Evolutionary conservation across 2,329 filamentous ascomycete species (phyloP), one percentile per base, ranked within the genome.

Genomic region (Aspergillus ruber): DNA sequence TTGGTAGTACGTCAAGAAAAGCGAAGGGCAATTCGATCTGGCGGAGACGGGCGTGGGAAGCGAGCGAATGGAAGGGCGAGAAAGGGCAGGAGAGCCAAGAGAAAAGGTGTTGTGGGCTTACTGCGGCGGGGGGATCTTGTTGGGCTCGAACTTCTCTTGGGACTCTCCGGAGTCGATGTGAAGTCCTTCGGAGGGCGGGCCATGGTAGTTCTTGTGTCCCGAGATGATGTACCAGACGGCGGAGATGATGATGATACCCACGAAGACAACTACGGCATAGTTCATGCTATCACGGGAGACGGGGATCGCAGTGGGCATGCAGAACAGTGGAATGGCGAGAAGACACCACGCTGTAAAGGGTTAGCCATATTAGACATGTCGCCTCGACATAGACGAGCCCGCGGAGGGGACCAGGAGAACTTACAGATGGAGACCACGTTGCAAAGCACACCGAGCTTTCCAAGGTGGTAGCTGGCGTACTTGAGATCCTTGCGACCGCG

Each of bases 251-350:
- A 79, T 76, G 52, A 86, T 84, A 4, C 74, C 82, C 21, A 84
- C 78, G 56, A 88, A 87, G n/a, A 89, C 85, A 29, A 83, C 85
- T 12, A 82, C 82, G 1, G 84, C 85, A 65, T 87, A 89, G 74
- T 89, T 89, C 74, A 88, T 84, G 35, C 73, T 76, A 15, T 68
- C 62, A 5, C 76, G 66, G 0, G 75, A 77, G 35, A 85, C 81
- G 5, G 81, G 81, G n/a, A 86, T 70, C 39, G 68, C 67, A 0
- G 81, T 77, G 0, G 61, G 62, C 62, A 64, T 64, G 38, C 59
- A 88, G 74, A 88, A 88, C 13, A 88, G 77, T 1, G 85, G 84
- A 45, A 88, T 79, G 32, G 83, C 84, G 46, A 89, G 76, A 12
- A 76, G 56, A 46, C 81, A 84, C 85, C 85, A 88, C 45, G 41